Evolutionary conservation across 2,329 filamentous ascomycete species (phyloP).

Genomic region (Aspergillus sp.): DNA sequence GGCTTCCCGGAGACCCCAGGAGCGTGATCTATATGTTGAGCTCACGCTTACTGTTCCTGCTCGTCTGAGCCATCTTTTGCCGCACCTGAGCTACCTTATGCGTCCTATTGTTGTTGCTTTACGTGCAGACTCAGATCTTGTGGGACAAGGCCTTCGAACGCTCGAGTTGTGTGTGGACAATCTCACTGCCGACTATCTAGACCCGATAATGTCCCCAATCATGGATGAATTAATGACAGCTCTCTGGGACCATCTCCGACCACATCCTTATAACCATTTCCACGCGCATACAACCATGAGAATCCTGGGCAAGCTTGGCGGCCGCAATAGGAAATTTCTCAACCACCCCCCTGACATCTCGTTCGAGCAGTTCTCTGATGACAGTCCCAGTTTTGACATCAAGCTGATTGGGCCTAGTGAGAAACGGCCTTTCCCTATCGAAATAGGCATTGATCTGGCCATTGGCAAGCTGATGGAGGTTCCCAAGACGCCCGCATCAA

Average conservation of each 20-base stretch:
- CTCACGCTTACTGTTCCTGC: constrained; percentile 94
- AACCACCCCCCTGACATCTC: constrained; percentile 79
- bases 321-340: constrained; percentile 91
- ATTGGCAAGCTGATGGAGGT: constrained; percentile 81
- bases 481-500: constrained; percentile 57
- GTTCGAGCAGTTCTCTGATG: constrained; percentile 82
- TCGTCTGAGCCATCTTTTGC: constrained; percentile 85
- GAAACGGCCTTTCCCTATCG: constrained; percentile 80
- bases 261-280: constrained; percentile 93
- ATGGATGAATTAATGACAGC: constrained; percentile 99
- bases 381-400: constrained; percentile 80
- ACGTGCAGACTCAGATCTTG: constrained; percentile 84
- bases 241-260: constrained; percentile 89
- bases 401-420: constrained; percentile 84
- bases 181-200: constrained; percentile 92
- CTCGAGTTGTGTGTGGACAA: constrained; percentile 97
- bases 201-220: constrained; percentile 98
- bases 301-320: constrained; percentile 93
- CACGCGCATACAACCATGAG: constrained; percentile 97
- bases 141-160: constrained; percentile 88
- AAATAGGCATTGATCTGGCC: constrained; percentile 81
- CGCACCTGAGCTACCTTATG: constrained; percentile 96
- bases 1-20: constrained; percentile 82
- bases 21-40: constrained; percentile 95
- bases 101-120: constrained; percentile 92